phyloP scores from a whole-genome alignment of 768 basidiomycete species.

The Cystobasidium ongulense region DNA sequence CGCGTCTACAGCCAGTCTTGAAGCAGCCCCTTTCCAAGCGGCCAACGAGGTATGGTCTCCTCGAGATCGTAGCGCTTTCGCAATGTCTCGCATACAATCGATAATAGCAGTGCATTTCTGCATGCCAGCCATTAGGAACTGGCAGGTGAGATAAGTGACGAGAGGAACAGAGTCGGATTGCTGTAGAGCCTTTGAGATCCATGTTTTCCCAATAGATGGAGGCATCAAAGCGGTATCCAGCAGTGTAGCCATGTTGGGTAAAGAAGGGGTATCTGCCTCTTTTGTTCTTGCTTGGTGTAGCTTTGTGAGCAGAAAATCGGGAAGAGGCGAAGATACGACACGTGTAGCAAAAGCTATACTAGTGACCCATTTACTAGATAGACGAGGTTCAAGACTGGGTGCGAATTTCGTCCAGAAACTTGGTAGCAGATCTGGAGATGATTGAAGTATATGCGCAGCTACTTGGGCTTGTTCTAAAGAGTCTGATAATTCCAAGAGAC shows the following conservation, averaged over 20 bases:
- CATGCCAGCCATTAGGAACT: slow-evolving; percentile 17
- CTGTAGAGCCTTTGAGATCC: slow-evolving; percentile 75
- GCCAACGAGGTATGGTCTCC: background rate
- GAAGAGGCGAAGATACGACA: slow-evolving; percentile 55
- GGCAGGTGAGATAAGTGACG: slow-evolving; percentile 17
- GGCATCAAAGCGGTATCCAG: slow-evolving; percentile 76
- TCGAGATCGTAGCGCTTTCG: background rate
- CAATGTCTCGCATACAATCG: background rate
- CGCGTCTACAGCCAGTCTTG: background rate
- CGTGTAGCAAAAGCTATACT: slow-evolving; percentile 75
- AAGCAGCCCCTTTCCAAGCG: background rate
- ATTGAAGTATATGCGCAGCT: background rate
- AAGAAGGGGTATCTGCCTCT: slow-evolving; percentile 65
- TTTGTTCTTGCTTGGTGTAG: slow-evolving; percentile 44
- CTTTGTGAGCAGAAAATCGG: slow-evolving; percentile 32
- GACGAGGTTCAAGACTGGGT: slow-evolving; percentile 64
- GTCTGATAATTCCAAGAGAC: slow-evolving; percentile 20
- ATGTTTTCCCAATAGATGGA: slow-evolving; percentile 57
- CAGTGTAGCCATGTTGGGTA: background rate
- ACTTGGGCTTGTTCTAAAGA: slow-evolving; percentile 17
- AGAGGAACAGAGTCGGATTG: slow-evolving; percentile 43
- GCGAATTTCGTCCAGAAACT: slow-evolving; percentile 40
- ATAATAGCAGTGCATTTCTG: slow-evolving; percentile 4
- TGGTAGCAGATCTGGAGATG: slow-evolving; percentile 12
- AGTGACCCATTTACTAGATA: slow-evolving; percentile 82